Conservation (phyloP, 2,329 filamentous ascomycete species). For the Trichophyton rubrum region DNA sequence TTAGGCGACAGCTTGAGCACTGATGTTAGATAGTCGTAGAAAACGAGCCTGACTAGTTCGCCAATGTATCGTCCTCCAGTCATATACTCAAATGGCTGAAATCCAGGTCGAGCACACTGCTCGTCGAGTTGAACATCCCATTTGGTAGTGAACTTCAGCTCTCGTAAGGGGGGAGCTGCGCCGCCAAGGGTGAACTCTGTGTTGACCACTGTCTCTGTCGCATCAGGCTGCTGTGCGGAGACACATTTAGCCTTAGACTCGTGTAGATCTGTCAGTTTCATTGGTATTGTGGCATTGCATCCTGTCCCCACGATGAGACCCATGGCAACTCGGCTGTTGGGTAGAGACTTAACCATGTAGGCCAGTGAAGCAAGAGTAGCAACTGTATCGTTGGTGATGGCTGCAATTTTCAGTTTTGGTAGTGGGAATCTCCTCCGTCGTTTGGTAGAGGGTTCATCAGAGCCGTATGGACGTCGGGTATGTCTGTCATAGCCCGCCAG, state of each 20-base stretch:
- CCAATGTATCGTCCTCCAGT: constrained; percentile 66
- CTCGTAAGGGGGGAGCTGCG: constrained; percentile 52
- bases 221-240: constrained; percentile 35
- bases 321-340: constrained; percentile 57
- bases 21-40: constrained; percentile 50
- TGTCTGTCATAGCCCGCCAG: constrained; percentile 44
- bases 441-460: constrained; percentile 32
- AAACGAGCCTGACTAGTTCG: constrained; percentile 59
- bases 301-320: constrained; percentile 72
- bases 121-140: constrained; percentile 60
- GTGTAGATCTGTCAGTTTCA: constrained; percentile 51
- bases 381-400: constrained; percentile 72
- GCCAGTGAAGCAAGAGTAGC: constrained; percentile 67
- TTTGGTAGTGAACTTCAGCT: constrained; percentile 47
- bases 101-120: constrained; percentile 57
- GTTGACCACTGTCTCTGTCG: constrained; percentile 62
- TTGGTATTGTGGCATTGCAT: constrained; percentile 66
- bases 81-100: constrained; percentile 78
- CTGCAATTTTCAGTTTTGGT: constrained; percentile 56
- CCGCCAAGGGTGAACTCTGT: constrained; percentile 77
- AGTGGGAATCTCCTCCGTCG: constrained; percentile 38
- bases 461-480: constrained; percentile 28
- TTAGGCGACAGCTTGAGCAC: constrained; percentile 28
- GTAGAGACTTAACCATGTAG: constrained; percentile 52
- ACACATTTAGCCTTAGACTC: constrained; percentile 47